phyloP scores from a whole-genome alignment of 768 basidiomycete species.

The Russula foetens region DNA sequence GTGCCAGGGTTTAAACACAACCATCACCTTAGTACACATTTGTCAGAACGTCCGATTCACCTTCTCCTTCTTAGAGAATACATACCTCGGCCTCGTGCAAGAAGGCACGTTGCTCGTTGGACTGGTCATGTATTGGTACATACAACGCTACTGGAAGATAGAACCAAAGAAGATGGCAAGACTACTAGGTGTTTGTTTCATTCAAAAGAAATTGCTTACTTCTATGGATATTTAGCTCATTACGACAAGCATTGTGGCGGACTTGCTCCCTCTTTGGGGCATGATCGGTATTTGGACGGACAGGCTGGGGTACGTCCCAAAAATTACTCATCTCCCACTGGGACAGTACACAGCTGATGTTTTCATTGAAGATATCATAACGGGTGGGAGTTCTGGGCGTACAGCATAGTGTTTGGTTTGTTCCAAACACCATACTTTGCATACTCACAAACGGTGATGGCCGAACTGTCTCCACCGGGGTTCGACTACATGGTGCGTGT shows the following conservation, averaged over 20 bases:
- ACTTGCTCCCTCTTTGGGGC: conserved; percentile 77
- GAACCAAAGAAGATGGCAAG: conserved; percentile 70
- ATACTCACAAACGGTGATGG: conserved; percentile 83
- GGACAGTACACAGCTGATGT: neutral
- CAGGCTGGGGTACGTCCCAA: conserved; percentile 50
- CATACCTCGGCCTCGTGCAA: conserved; percentile 64
- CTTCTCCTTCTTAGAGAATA: conserved; percentile 76
- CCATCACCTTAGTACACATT: conserved; percentile 62
- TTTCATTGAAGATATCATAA: conserved; percentile 52
- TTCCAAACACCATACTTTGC: conserved; percentile 87
- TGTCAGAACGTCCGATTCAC: conserved; percentile 75
- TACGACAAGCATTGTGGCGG: conserved; percentile 67
- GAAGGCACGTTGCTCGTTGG: conserved; percentile 64
- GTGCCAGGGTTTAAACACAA: conserved; percentile 69
- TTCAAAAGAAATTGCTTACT: neutral
- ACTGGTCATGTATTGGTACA: conserved; percentile 75
- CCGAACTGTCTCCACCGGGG: conserved; percentile 78
- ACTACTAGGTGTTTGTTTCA: conserved; percentile 1
- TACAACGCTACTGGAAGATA: conserved; percentile 72
- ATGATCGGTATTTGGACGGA: conserved; percentile 80
- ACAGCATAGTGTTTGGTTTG: conserved; percentile 72
- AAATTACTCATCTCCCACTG: neutral
- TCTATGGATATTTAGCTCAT: conserved; percentile 45
- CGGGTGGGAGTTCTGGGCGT: conserved; percentile 83
- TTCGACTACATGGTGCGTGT: conserved; percentile 68